Evolutionary conservation across 176 grass and related monocot genomes (phyloP), one percentile per base, ranked within the genome.

Genomic region (Phragmites australis): DNA sequence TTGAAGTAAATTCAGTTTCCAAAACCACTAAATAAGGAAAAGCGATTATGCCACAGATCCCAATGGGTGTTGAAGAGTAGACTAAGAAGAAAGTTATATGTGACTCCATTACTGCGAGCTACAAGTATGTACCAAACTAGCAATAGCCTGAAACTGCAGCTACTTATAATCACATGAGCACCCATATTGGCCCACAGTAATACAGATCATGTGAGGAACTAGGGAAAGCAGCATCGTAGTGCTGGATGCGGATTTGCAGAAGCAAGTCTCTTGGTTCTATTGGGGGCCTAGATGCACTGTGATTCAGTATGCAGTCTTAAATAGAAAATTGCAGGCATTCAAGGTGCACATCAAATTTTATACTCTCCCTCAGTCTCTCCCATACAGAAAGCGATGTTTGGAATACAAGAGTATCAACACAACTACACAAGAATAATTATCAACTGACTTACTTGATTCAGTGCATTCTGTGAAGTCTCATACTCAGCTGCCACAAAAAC

Each of bases 401-500:
- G 4, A 79, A 43, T 9, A 41, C 41, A 0, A 51, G n/a, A 39
- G 6, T 40, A 80, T 47, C 5, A 40, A n/a, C 9, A 7, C 8
- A 47, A 41, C 5, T 29, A n/a, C 9, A 7, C 8, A 47, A 41
- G 42, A 68, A 75, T 37, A 54, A 72, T 19, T 8, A 57, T 48
- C n/a, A 0, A 52, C 27, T 2, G 43, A 74, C 46, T 87, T 76
- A 99, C 96, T 86, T 95, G 96, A 90, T 99, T 99, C 66, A 99
- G 76, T 15, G 93, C 86, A 84, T 99, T 99, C 40, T 95, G 90
- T 40, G 82, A 68, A 66, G 92, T 99, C 63, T 93, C 93, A 65
- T 99, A 99, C 75, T 99, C 96, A 68, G 96, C 96, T 3, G 96
- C 96, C 62, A 95, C 88, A 80, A 99, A 99, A 53, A 95, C 96